Conservation (phyloP, 2,329 filamentous ascomycete species). For the Pseudocercospora macadamiae region DNA sequence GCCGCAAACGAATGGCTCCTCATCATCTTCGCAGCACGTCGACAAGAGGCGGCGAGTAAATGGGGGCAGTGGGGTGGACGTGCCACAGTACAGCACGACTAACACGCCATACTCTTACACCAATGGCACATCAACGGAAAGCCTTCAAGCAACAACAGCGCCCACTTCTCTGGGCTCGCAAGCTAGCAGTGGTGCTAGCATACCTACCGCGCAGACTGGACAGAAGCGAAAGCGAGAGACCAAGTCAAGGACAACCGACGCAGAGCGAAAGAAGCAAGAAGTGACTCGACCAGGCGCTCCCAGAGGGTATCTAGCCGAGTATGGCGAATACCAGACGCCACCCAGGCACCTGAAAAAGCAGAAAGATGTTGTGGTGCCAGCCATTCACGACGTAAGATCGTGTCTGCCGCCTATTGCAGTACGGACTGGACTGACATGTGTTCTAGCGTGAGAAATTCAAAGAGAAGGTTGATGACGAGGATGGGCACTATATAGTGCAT, state of each 20-base stretch:
- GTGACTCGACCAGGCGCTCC: conserved; percentile 30
- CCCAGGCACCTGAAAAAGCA: conserved; percentile 89
- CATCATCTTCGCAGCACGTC: conserved; percentile 54
- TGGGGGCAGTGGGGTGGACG: conserved; percentile 29
- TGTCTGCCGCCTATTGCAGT: not conserved
- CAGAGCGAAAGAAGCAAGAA: conserved; percentile 37
- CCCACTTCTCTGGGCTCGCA: conserved; percentile 76
- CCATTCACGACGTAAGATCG: conserved; percentile 58
- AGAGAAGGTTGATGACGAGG: conserved; percentile 88
- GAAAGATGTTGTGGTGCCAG: conserved; percentile 62
- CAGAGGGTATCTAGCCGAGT: conserved; percentile 38
- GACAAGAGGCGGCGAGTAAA: conserved; percentile 76
- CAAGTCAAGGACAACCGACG: conserved; percentile 57
- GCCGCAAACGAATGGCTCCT: conserved; percentile 26
- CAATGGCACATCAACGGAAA: conserved; percentile 59
- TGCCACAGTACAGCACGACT: conserved; percentile 37
- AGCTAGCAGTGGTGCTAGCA: conserved; percentile 53
- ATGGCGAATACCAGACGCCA: conserved; percentile 78
- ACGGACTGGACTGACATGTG: conserved; percentile 21
- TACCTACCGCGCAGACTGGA: conserved; percentile 58
- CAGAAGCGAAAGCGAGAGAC: conserved; percentile 81
- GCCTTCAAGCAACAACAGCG: conserved; percentile 74
- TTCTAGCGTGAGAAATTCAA: conserved; percentile 35
- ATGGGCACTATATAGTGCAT: conserved; percentile 94
- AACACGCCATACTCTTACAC: conserved; percentile 75